Evolutionary conservation across 495 filamentous ascomycete species (phyloP).

Genomic region (Talaromyces borbonicus): DNA sequence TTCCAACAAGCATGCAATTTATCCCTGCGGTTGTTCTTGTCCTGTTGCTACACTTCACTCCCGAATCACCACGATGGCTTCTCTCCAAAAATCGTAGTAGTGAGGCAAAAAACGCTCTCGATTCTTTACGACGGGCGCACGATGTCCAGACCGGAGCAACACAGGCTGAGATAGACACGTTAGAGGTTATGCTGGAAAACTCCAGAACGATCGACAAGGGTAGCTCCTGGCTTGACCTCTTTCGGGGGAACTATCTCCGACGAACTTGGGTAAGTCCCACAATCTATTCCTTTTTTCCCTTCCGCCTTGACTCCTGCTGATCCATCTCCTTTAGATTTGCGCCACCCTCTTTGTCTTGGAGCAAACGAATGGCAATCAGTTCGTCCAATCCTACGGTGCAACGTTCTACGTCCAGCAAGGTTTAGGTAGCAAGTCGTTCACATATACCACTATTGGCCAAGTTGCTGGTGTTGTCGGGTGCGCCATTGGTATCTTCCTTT

Average conservation of each 20-base stretch:
- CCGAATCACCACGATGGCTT: background rate
- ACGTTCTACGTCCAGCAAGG: background rate
- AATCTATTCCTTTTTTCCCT: background rate
- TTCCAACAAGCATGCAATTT: background rate
- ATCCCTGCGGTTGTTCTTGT: slow-evolving; percentile 1
- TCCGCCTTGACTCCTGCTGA: background rate
- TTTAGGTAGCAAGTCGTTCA: background rate
- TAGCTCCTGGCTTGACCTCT: background rate
- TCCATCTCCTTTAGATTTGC: background rate
- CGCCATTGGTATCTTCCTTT: background rate
- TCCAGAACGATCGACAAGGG: background rate
- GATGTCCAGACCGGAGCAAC: background rate
- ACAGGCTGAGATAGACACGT: background rate
- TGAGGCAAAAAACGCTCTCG: background rate
- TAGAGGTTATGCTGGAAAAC: background rate
- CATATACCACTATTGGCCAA: background rate
- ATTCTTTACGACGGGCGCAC: background rate
- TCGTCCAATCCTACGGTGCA: slow-evolving; percentile 1
- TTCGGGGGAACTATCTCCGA: background rate
- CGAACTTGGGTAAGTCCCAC: background rate
- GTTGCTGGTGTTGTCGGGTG: background rate
- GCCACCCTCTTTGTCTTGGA: background rate
- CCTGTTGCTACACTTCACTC: background rate
- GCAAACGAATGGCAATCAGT: background rate
- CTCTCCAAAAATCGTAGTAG: background rate